Percentiles rank a stretch among this genome's conserved stretches.
Conservation (phyloP, 75 land plant species). For the Larix kaempferi region DNA sequence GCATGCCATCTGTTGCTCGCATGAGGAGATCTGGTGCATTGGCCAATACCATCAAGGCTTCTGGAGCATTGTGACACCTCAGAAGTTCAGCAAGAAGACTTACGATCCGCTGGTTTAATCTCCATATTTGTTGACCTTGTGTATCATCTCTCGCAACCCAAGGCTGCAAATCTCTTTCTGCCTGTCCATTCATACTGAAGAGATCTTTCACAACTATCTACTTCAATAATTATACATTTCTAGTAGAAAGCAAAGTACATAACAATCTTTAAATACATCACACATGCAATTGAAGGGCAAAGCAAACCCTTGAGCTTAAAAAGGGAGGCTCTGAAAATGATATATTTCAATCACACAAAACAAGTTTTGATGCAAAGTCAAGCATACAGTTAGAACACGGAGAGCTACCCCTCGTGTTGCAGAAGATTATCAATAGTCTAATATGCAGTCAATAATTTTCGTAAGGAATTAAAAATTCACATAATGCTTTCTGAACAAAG, state of each 20-base stretch:
- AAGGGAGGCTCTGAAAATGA: too few relatives aligned
- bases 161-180: constrained; percentile 79
- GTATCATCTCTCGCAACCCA: constrained; percentile 70
- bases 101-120: constrained; percentile 78
- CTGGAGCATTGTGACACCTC: constrained; percentile 64
- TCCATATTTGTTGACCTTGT: constrained; percentile 63
- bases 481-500: neutral
- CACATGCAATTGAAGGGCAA: neutral
- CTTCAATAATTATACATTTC: neutral
- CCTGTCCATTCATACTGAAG: constrained; percentile 40
- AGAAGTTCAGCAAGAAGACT: constrained; percentile 75
- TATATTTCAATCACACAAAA: neutral
- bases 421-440: neutral
- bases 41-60: constrained; percentile 66
- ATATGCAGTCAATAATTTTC: neutral
- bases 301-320: neutral
- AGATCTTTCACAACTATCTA: neutral
- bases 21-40: constrained; percentile 68
- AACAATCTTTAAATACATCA: neutral
- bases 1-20: constrained; percentile 90
- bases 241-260: neutral
- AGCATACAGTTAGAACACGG: neutral
- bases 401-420: neutral
- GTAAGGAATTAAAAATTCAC: neutral
- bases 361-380: neutral